phyloP scores from a whole-genome alignment of 2,329 filamentous ascomycete species.

The Colletotrichum salicis region DNA sequence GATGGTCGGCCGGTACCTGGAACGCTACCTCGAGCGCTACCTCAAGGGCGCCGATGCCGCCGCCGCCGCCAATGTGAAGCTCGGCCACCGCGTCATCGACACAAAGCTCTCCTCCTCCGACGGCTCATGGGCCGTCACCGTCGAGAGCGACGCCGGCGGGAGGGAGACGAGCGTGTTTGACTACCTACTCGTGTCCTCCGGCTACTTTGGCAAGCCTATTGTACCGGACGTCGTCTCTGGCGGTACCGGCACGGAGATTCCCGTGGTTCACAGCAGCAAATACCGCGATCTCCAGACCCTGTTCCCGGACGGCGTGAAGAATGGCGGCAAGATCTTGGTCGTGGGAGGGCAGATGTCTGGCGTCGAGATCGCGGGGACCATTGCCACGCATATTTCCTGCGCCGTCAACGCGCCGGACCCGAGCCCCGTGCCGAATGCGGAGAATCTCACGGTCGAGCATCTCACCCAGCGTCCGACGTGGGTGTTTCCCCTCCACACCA shows the following conservation, averaged over 20 bases:
- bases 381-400: conserved; percentile 78
- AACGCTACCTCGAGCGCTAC: conserved; percentile 71
- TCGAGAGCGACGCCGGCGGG: conserved; percentile 46
- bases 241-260: conserved; percentile 48
- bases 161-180: conserved; percentile 69
- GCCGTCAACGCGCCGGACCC: conserved; percentile 62
- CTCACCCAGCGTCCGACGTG: conserved; percentile 77
- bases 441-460: conserved; percentile 72
- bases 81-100: conserved; percentile 59
- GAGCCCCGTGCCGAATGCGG: conserved; percentile 52
- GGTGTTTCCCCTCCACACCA: conserved; percentile 71
- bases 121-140: conserved; percentile 54
- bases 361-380: conserved; percentile 78
- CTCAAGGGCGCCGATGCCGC: conserved; percentile 32
- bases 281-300: conserved; percentile 67
- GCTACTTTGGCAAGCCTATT: conserved; percentile 76
- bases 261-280: conserved; percentile 74
- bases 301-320: conserved; percentile 48
- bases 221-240: conserved; percentile 57
- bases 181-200: conserved; percentile 76
- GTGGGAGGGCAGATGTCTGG: conserved; percentile 87
- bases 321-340: conserved; percentile 73
- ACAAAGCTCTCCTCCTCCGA: conserved; percentile 47
- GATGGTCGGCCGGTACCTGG: conserved; percentile 79
- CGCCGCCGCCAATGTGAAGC: conserved; percentile 54